Evolutionary conservation across 192 early-diverging fungal species (phyloP).

Genomic region (Rhizoclosmatium globosum): DNA sequence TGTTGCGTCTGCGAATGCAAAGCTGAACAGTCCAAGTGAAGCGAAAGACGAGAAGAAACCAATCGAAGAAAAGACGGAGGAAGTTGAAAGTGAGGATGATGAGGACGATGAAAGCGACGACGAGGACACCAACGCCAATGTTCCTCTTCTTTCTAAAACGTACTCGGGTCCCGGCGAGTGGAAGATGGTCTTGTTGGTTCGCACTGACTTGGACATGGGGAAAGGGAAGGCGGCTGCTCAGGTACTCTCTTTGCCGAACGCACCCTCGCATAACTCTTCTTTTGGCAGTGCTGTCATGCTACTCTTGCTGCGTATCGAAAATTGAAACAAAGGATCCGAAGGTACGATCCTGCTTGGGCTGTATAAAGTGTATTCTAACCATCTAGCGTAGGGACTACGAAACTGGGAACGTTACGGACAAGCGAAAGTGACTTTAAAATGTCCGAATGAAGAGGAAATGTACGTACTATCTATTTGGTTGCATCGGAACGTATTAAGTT

Average conservation of each 20-base stretch:
- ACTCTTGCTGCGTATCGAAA: constrained; percentile 70
- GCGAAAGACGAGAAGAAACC: not conserved
- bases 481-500: constrained; percentile 12
- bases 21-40: no score
- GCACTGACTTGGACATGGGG: constrained; percentile 91
- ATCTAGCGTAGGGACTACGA: constrained; percentile 43
- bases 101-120: constrained; percentile 18
- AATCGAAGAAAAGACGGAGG: not conserved
- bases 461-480: no score
- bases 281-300: constrained; percentile 83
- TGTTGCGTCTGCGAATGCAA: not conserved
- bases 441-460: constrained; percentile 79
- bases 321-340: constrained; percentile 34
- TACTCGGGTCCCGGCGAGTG: constrained; percentile 11
- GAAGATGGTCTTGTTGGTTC: constrained; percentile 79
- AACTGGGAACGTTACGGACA: constrained; percentile 84
- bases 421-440: constrained; percentile 88
- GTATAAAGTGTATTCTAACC: not conserved
- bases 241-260: constrained; percentile 28
- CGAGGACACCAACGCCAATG: constrained; percentile 7
- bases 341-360: no score
- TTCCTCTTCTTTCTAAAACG: not conserved
- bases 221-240: constrained; percentile 97
- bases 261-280: not conserved
- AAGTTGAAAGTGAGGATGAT: constrained; percentile 5